Evolutionary conservation across 345 rosid genomes (phyloP).

Genomic region (Aurinia saxatilis): DNA sequence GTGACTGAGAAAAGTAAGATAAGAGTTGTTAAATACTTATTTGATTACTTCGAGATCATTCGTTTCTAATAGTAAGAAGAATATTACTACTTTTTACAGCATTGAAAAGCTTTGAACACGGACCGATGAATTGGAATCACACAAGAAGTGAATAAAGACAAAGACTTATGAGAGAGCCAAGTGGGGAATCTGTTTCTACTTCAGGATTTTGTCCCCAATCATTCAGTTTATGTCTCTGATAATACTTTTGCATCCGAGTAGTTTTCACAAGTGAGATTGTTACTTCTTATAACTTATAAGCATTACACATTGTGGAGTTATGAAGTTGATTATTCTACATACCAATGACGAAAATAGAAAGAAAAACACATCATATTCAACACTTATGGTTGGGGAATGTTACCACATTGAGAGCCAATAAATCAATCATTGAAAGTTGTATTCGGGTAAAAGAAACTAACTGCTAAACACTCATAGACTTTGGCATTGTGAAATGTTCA

Average conservation of each 20-base stretch:
- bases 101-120: slow-evolving; percentile 9
- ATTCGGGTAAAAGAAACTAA: neutral
- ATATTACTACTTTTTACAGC: neutral
- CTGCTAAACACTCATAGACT: neutral
- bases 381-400: neutral
- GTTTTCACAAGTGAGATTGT: neutral
- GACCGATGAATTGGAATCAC: slow-evolving; percentile 16
- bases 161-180: slow-evolving; percentile 14
- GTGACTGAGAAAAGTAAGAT: slow-evolving; percentile 6
- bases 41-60: slow-evolving; percentile 14
- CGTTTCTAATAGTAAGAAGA: slow-evolving; percentile 2
- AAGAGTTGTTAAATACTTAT: neutral
- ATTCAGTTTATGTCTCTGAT: slow-evolving; percentile 16
- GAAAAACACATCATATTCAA: neutral
- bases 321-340: neutral
- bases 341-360: neutral
- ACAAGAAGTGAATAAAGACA: slow-evolving; percentile 12
- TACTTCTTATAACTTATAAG: neutral
- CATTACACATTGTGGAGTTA: neutral
- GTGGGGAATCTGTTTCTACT: slow-evolving; percentile 25
- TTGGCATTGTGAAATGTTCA: neutral
- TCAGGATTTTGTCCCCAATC: slow-evolving; percentile 18
- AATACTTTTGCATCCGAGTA: neutral
- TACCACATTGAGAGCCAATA: neutral
- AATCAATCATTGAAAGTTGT: neutral